Conservation (phyloP, 1,284 basidiomycete genomes). For the Moesziomyces sp. region DNA sequence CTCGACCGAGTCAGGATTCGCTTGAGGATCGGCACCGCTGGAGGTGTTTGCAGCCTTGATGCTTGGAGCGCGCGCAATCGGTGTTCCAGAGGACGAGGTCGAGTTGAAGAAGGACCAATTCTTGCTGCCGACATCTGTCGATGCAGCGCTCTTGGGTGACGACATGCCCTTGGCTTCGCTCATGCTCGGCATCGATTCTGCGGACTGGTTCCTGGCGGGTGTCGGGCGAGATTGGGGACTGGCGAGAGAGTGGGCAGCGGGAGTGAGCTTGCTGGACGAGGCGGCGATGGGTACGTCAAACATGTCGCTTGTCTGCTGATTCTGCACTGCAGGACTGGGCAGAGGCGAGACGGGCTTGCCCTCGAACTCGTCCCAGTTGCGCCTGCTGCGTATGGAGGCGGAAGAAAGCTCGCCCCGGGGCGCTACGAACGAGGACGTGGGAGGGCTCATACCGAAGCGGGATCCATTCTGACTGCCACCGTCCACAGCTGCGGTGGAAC, state of each 20-base stretch:
- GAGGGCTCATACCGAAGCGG: conserved; percentile 23
- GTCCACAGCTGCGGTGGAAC: conserved; percentile 22
- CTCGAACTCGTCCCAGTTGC: conserved; percentile 64
- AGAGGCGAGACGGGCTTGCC: conserved; percentile 62
- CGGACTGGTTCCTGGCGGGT: conserved; percentile 5
- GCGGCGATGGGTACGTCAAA: conserved; percentile 40
- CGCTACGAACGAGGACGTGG: conserved; percentile 17
- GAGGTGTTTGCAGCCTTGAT: conserved; percentile 24
- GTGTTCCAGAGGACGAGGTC: conserved; percentile 11
- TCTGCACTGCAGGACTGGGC: conserved; percentile 53
- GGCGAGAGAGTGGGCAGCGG: conserved; percentile 1
- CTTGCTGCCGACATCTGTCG: conserved; percentile 24
- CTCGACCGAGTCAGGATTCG: conserved; percentile 9
- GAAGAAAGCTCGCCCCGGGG: conserved; percentile 44
- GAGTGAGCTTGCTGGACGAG: conserved; percentile 3
- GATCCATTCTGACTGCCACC: conserved; percentile 27
- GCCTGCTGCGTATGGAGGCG: conserved; percentile 58
- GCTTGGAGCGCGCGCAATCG: conserved; percentile 36
- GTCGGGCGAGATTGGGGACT: conserved; percentile 3
- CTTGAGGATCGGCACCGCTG: conserved; percentile 3
- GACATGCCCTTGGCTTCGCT: conserved; percentile 8
- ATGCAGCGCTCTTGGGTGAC: conserved; percentile 6
- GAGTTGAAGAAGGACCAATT: conserved; percentile 60
- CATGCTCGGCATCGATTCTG: conserved; percentile 16
- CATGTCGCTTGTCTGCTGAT: conserved; percentile 36